Evolutionary conservation across 2,329 filamentous ascomycete genomes (phyloP).

Genomic region (Penicillium brevicompactum): DNA sequence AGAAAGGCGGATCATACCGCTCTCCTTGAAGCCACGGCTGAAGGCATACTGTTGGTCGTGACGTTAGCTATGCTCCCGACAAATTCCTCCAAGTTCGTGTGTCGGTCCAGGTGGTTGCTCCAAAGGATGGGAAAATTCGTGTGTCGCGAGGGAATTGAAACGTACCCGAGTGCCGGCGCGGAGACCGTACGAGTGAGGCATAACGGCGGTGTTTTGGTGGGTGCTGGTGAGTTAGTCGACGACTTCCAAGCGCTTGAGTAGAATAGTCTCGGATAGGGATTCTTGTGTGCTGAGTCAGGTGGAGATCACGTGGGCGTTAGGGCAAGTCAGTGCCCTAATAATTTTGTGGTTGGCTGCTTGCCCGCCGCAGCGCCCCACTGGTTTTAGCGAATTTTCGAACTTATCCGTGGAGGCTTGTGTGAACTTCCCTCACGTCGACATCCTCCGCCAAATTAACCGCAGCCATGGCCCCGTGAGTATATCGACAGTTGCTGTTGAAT

Average conservation of each 20-base stretch:
- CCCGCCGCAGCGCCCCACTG: too few relatives aligned
- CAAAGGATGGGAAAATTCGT: slow-evolving; percentile 5
- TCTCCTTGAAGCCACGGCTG: slow-evolving; percentile 90
- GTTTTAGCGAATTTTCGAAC: too few relatives aligned
- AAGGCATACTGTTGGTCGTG: slow-evolving; percentile 72
- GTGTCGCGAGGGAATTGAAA: slow-evolving; percentile 31
- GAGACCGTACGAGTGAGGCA: slow-evolving; percentile 87
- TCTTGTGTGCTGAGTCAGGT: slow-evolving; percentile 12
- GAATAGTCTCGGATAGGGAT: slow-evolving; percentile 12
- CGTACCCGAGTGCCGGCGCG: slow-evolving; percentile 81
- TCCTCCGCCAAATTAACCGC: slow-evolving; percentile 35
- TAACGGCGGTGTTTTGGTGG: slow-evolving; percentile 61
- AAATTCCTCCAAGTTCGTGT: slow-evolving; percentile 12
- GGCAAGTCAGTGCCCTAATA: background rate
- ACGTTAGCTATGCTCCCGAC: slow-evolving; percentile 36
- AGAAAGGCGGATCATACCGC: slow-evolving; percentile 88
- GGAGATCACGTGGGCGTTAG: background rate
- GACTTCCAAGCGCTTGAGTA: slow-evolving; percentile 26
- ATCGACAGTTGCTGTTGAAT: slow-evolving; percentile 32
- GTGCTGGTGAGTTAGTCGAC: slow-evolving; percentile 42
- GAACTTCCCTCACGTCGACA: slow-evolving; percentile 40
- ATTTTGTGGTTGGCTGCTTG: background rate
- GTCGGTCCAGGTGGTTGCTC: slow-evolving; percentile 1
- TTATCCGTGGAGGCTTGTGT: slow-evolving; percentile 11
- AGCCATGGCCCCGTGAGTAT: slow-evolving; percentile 50